Evolutionary conservation across 2,329 filamentous ascomycete species (phyloP).

Genomic region (Exophiala xenobiotica): DNA sequence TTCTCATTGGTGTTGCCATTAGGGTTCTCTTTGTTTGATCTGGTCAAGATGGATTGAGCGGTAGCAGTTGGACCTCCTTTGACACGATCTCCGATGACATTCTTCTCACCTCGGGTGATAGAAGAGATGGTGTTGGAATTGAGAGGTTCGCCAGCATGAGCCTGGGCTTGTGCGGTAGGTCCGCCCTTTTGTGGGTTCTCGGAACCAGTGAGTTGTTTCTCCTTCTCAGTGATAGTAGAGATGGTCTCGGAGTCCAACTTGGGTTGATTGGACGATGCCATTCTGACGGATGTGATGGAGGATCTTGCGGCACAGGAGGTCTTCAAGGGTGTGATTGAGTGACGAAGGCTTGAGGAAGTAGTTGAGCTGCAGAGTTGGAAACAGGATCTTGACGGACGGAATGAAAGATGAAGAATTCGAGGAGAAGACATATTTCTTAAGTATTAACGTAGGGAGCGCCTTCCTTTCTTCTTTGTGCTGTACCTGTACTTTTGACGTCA

Average conservation of each 20-base stretch:
- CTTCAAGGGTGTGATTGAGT: neutral
- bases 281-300: neutral
- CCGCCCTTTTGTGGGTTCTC: constrained; percentile 39
- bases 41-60: constrained; percentile 34
- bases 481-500: neutral
- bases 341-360: neutral
- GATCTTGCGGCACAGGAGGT: neutral
- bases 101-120: constrained; percentile 44
- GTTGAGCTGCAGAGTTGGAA: neutral
- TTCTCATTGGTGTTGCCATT: neutral
- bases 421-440: neutral
- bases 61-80: constrained; percentile 41
- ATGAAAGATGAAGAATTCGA: neutral
- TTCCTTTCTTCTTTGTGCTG: neutral
- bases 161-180: constrained; percentile 45
- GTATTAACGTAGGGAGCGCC: neutral
- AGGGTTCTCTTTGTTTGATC: neutral
- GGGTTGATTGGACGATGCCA: neutral
- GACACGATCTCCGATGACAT: constrained; percentile 38
- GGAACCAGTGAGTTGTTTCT: constrained; percentile 41
- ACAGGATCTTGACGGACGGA: neutral
- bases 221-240: constrained; percentile 42
- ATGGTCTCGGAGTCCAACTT: constrained; percentile 35
- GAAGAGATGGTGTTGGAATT: constrained; percentile 39
- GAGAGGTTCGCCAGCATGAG: constrained; percentile 38